Base-by-base conservation (phyloP, 371 early-diverging fungal genomes). In the Mortierella sp. region DNA sequence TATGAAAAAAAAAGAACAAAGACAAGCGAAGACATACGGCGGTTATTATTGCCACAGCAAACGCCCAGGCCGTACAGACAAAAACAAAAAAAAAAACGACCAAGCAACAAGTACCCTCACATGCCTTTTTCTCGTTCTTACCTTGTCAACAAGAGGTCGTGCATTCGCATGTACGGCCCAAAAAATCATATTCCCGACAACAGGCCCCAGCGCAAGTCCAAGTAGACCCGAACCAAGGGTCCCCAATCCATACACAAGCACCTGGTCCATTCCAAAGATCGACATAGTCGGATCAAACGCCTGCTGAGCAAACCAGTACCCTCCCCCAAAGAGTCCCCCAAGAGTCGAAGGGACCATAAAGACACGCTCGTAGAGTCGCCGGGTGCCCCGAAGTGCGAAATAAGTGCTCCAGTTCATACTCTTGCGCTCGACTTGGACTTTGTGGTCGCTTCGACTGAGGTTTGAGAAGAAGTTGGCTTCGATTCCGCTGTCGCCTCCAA, bases 181-280 rank as follows among this genome's bases (percentile, higher is more conserved):
- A 89, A 95, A 97, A 69, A 89, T 80, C 59, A 82, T 78, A 50
- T 93, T 91, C 24, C 95, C 96, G 31, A 93, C 77, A n/a, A 94
- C 84, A 34, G 95, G 94, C 5, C 97, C 97, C 31, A 90, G 79
- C 28, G 93, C 87, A 71, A 92, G 90, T 2, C 96, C 96, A 50
- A 90, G 87, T 64, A 93, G 86, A 31, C 93, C 93, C 82, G 92
- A 90, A 28, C 88, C 89, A 31, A 94, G 55, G 8, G 94, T 93
- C 2, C 92, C 92, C n/a, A 90, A 71, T 19, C 87, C 91, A 80
- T 95, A 93, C 43, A 93, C 91, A 72, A 95, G 71, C 34, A 94
- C 74, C 54, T 96, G 96, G 82, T 97, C 96, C 86, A 96, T 81
- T 16, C 96, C 96, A 80, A 95, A 89, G 74, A 96, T 89, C n/a